Evolutionary conservation across 148 eudicot genomes (phyloP).

Genomic region (Nepenthes mirabilis): DNA sequence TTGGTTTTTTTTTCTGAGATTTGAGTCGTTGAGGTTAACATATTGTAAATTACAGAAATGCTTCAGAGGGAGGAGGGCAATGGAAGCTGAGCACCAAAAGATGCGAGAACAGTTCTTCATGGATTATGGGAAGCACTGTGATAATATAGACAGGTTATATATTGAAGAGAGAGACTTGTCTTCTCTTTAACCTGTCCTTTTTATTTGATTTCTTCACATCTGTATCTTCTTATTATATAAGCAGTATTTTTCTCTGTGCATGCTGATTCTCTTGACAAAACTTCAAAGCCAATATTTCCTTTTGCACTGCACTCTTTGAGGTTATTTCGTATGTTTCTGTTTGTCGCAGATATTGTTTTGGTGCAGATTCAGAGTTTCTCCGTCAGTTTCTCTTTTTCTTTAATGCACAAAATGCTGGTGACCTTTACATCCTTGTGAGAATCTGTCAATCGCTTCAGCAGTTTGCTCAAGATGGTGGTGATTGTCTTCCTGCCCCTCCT

Average conservation of each 20-base stretch:
- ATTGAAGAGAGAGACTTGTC: too few species aligned
- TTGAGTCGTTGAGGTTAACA: constrained; percentile 7
- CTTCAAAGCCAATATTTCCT: not conserved
- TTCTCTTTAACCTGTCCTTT: too few species aligned
- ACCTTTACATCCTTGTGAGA: constrained; percentile 57
- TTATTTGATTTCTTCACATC: not conserved
- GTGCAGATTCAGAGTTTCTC: constrained; percentile 70
- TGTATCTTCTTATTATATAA: not conserved
- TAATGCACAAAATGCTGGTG: constrained; percentile 45
- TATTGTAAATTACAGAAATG: constrained; percentile 61
- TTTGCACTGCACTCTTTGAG: not conserved
- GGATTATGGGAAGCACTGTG: constrained; percentile 53
- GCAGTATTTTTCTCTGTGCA: not conserved
- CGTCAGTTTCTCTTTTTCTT: constrained; percentile 73
- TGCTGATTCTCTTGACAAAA: not conserved
- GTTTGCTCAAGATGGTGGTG: constrained; percentile 52
- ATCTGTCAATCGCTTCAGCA: constrained; percentile 57
- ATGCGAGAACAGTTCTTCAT: constrained; percentile 55
- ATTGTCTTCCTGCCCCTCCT: constrained; percentile 5
- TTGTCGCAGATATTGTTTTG: constrained; percentile 64
- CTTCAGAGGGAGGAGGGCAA: constrained; percentile 86
- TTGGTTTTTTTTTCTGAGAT: not conserved
- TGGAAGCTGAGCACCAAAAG: constrained; percentile 55
- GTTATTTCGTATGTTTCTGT: constrained; percentile 6
- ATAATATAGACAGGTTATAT: constrained; percentile 61